Evolutionary conservation across 306 rosid species (phyloP).

Genomic region (Hippophae rhamnoides): DNA sequence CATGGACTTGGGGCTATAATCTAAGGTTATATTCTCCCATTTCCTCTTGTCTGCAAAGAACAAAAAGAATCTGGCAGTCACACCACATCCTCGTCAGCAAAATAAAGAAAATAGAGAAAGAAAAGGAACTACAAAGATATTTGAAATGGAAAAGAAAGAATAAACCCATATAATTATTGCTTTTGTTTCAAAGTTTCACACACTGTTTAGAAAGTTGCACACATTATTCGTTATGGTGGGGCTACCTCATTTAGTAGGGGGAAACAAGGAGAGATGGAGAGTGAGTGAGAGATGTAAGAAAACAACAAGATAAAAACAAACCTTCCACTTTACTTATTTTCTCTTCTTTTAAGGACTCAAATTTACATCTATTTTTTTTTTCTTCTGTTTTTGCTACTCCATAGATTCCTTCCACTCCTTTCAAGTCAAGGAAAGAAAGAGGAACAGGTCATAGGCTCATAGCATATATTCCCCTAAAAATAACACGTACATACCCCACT

Average conservation of each 20-base stretch:
- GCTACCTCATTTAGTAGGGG: constrained; percentile 44
- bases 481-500: constrained; percentile 62
- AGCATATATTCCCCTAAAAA: constrained; percentile 90
- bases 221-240: constrained; percentile 61
- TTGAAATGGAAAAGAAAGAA: not conserved
- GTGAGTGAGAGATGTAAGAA: constrained; percentile 38
- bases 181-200: constrained; percentile 27
- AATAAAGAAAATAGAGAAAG: constrained; percentile 11
- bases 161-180: not conserved
- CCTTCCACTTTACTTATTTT: constrained; percentile 77
- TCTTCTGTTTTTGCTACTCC: constrained; percentile 37
- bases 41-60: constrained; percentile 59
- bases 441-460: constrained; percentile 46
- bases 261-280: constrained; percentile 42
- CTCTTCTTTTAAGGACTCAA: constrained; percentile 83
- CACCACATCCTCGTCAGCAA: constrained; percentile 33
- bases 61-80: constrained; percentile 86
- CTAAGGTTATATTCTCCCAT: constrained; percentile 85
- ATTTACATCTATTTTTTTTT: constrained; percentile 56
- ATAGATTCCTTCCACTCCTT: constrained; percentile 75
- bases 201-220: constrained; percentile 46
- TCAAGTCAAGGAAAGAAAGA: constrained; percentile 73
- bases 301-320: constrained; percentile 86
- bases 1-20: constrained; percentile 51
- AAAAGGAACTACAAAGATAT: constrained; percentile 11